phyloP scores from a whole-genome alignment of 106 monocot species.

The Gastrodia elata region DNA sequence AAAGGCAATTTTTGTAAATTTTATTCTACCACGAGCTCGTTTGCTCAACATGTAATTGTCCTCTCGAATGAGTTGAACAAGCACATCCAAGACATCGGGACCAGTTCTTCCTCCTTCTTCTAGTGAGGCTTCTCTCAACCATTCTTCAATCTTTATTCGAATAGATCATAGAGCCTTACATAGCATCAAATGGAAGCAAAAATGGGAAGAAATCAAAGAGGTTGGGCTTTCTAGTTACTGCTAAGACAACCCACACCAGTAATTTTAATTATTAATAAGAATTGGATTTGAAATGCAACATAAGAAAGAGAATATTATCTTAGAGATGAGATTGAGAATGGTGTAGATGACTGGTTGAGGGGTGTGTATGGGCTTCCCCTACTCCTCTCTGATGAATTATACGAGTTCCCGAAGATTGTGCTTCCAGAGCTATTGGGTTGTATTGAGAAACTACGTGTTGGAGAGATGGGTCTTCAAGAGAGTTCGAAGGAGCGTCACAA shows the following conservation, averaged over 20 bases:
- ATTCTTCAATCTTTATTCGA: conserved; percentile 13
- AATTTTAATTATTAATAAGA: conserved; percentile 9
- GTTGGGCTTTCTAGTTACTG: not conserved
- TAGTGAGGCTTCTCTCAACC: not conserved
- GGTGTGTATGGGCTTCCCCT: not conserved
- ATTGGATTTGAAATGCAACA: conserved; percentile 2
- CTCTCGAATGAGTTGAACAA: conserved; percentile 10
- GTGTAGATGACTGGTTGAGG: conserved; percentile 15
- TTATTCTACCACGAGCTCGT: not conserved
- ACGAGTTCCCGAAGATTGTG: conserved; percentile 3
- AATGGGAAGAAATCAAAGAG: conserved; percentile 9
- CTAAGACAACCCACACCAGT: conserved; percentile 8
- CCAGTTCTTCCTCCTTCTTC: not conserved
- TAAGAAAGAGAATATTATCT: conserved; percentile 13
- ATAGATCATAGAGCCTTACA: too few relatives aligned
- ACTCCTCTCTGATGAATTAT: not conserved
- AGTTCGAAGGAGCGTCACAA: not conserved
- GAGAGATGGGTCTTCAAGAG: conserved; percentile 9
- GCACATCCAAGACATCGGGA: conserved; percentile 25
- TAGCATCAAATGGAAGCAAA: not conserved
- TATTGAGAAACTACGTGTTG: not conserved
- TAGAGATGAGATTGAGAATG: conserved; percentile 13
- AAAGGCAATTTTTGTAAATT: too few relatives aligned
- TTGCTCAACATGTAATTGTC: not conserved
- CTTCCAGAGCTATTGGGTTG: not conserved